Base-by-base conservation (phyloP, 345 rosid genomes). In the Melastoma malabathricum region DNA sequence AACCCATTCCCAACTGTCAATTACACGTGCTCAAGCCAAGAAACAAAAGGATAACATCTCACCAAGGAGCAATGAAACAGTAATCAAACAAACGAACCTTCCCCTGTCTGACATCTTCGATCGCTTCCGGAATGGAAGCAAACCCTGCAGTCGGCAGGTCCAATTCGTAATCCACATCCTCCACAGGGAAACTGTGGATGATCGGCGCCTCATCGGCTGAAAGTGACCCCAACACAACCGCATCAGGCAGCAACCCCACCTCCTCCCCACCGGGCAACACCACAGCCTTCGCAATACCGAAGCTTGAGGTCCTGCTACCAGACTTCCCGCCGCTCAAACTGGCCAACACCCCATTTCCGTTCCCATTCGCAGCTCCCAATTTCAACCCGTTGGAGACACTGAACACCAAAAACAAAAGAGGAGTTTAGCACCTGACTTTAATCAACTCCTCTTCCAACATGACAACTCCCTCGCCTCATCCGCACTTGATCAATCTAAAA, bases 61-160 rank as follows among this genome's bases (percentile, higher is more conserved):
- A 9, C 38, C 7, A 31, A 1, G 38, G 10, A 31, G 38, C 38
- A 31, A 5, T 9, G 38, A 31, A 31, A 31, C 38, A 31, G 38
- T 20, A 51, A 22, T 9, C 12, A 10, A 50, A 47, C 55, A 18
- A 58, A 63, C 67, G 15, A 59, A 89, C 97, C 94, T 86, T 89
- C 44, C 97, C 97, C 49, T 65, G 94, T 48, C 94, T 89, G 23
- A 89, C 75, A 59, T 89, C 95, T 70, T 89, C 88, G 59, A 89
- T 76, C 18, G 95, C 97, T 62, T 86, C 86, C 5, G 80, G 75
- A 50, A 89, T 75, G 34, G 94, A 86, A 65, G 85, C 70, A 70
- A 89, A 81, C 18, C 95, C 90, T 46, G 60, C 70, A 0, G 94
- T 79, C 29, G 95, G 93, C 17, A 44, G 58, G 66, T 89, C 95